Evolutionary conservation across 768 basidiomycete genomes (phyloP).

Genomic region (Scleroderma bovista): DNA sequence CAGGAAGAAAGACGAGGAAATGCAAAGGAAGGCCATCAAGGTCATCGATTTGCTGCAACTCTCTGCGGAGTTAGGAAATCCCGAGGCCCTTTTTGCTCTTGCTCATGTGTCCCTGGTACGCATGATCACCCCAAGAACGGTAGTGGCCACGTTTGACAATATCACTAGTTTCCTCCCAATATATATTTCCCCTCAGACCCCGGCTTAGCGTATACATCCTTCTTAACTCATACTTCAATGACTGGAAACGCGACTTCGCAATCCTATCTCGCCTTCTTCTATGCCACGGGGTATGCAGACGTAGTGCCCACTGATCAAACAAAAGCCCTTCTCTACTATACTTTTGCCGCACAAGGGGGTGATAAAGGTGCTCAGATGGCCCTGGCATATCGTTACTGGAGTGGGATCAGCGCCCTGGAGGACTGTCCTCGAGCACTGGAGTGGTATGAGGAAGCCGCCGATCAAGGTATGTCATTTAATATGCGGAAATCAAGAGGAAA

Average conservation of each 20-base stretch:
- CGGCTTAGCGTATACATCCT: slow-evolving; percentile 55
- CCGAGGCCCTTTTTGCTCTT: slow-evolving; percentile 65
- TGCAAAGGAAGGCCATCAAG: slow-evolving; percentile 68
- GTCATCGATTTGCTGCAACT: slow-evolving; percentile 76
- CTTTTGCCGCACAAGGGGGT: slow-evolving; percentile 87
- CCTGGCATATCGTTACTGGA: slow-evolving; percentile 91
- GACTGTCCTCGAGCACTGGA: slow-evolving; percentile 76
- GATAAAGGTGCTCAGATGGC: slow-evolving; percentile 89
- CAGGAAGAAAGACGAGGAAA: slow-evolving; percentile 60
- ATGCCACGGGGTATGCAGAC: slow-evolving; percentile 76
- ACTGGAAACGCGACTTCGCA: slow-evolving; percentile 89
- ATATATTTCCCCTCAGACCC: slow-evolving; percentile 59
- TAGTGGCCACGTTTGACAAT: neutral
- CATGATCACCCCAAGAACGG: neutral
- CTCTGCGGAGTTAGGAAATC: slow-evolving; percentile 72
- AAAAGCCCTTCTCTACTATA: slow-evolving; percentile 86
- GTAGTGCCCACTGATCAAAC: slow-evolving; percentile 64
- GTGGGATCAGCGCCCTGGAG: slow-evolving; percentile 88
- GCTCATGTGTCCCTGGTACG: slow-evolving; percentile 65
- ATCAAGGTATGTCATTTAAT: slow-evolving; percentile 51
- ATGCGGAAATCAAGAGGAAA: neutral
- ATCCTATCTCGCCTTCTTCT: slow-evolving; percentile 79
- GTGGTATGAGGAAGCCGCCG: slow-evolving; percentile 89
- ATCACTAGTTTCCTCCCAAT: slow-evolving; percentile 65
- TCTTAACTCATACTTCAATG: slow-evolving; percentile 52